A percentile compares a stretch with the other conserved stretches of the same genome.
phyloP scores from a whole-genome alignment of 2,329 filamentous ascomycete genomes.

The Curvularia verruculosa region DNA sequence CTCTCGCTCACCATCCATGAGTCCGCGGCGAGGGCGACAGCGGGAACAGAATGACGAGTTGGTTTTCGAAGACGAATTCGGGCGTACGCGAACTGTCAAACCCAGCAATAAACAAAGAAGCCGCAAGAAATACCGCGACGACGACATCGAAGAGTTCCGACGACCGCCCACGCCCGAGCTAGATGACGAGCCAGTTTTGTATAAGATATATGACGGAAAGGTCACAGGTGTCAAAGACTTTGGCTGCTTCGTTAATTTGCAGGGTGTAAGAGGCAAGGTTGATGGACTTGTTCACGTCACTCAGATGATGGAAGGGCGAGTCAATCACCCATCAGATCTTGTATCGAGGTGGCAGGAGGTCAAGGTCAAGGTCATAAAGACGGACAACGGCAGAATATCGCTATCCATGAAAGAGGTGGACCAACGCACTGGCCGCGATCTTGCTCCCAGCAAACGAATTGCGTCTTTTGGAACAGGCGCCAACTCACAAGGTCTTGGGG shows the following conservation, averaged over 20 bases:
- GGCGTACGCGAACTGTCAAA: slow-evolving; percentile 52
- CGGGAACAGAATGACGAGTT: slow-evolving; percentile 57
- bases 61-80: slow-evolving; percentile 66
- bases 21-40: slow-evolving; percentile 52
- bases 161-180: slow-evolving; percentile 73
- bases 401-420: slow-evolving; percentile 98
- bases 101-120: slow-evolving; percentile 52
- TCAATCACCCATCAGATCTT: slow-evolving; percentile 91
- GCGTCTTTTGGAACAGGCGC: slow-evolving; percentile 72
- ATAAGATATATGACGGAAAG: slow-evolving; percentile 88
- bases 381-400: slow-evolving; percentile 81
- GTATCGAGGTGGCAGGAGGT: slow-evolving; percentile 80
- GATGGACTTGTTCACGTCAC: slow-evolving; percentile 95
- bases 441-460: slow-evolving; percentile 77
- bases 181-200: slow-evolving; percentile 79
- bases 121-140: slow-evolving; percentile 43
- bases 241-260: slow-evolving; percentile 92
- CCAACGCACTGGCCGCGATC: slow-evolving; percentile 82
- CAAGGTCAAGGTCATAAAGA: slow-evolving; percentile 89
- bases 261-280: slow-evolving; percentile 83
- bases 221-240: slow-evolving; percentile 96
- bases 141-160: slow-evolving; percentile 65
- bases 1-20: slow-evolving; percentile 60
- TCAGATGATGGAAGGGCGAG: slow-evolving; percentile 81
- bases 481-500: slow-evolving; percentile 82